A percentile compares a stretch with the other conserved stretches of the same genome.
Conservation (phyloP, 2,329 filamentous ascomycete species). For the Periconia macrospinosa region DNA sequence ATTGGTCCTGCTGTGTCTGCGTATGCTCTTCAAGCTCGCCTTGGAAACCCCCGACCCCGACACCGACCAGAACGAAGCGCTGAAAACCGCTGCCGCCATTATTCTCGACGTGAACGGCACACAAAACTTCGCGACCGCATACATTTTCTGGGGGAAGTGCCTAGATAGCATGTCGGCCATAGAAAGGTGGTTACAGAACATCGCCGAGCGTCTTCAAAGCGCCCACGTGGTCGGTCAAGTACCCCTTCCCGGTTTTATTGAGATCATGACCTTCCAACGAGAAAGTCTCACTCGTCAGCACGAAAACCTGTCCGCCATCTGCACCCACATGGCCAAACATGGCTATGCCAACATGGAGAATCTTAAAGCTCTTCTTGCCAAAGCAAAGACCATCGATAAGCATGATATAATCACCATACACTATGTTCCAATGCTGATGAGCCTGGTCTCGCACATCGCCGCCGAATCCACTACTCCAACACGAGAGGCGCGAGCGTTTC, state of each 20-base stretch:
- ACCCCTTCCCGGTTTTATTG: constrained; percentile 66
- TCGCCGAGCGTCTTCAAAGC: constrained; percentile 76
- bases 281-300: constrained; percentile 85
- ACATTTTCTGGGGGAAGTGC: constrained; percentile 72
- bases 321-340: constrained; percentile 76
- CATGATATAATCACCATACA: constrained; percentile 79
- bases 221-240: constrained; percentile 72
- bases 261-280: constrained; percentile 79
- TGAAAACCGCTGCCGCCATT: constrained; percentile 31
- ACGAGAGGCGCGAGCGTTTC: constrained; percentile 69
- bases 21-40: constrained; percentile 73
- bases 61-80: constrained; percentile 20
- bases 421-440: constrained; percentile 76
- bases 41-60: constrained; percentile 46
- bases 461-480: constrained; percentile 69
- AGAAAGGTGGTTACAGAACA: constrained; percentile 72
- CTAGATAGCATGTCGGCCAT: constrained; percentile 75
- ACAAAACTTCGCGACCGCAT: constrained; percentile 56
- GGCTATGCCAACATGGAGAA: constrained; percentile 71
- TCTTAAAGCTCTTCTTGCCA: constrained; percentile 70
- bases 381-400: constrained; percentile 70
- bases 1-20: constrained; percentile 79
- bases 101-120: constrained; percentile 60
- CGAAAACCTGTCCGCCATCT: constrained; percentile 79
- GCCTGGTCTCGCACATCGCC: constrained; percentile 77